Evolutionary conservation across 2,329 filamentous ascomycete genomes (phyloP).

Genomic region (Purpureocillium takamizusanense): DNA sequence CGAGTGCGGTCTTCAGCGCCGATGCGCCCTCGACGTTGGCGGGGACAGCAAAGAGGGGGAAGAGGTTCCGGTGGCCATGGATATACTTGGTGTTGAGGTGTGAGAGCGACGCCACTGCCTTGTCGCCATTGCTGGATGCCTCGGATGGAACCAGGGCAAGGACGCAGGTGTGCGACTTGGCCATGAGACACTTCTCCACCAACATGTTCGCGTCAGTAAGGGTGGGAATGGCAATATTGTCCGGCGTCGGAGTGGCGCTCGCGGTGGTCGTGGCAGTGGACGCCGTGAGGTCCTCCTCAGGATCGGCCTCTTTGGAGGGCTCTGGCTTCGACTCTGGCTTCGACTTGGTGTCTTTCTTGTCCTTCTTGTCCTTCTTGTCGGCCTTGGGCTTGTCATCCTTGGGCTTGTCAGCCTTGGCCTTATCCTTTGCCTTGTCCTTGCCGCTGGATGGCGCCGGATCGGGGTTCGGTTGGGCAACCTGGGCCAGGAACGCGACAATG

Average conservation of each 20-base stretch:
- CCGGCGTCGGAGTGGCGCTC: constrained; percentile 10
- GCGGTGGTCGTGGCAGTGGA: constrained; percentile 18
- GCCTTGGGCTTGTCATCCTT: constrained; percentile 26
- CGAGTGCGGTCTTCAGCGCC: constrained; percentile 43
- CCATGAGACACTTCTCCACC: constrained; percentile 60
- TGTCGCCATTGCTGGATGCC: constrained; percentile 39
- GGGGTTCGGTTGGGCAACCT: constrained; percentile 70
- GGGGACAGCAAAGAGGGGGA: constrained; percentile 76
- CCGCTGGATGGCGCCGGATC: constrained; percentile 46
- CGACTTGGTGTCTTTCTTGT: constrained; percentile 8
- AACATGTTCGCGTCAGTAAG: constrained; percentile 57
- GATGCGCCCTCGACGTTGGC: constrained; percentile 27
- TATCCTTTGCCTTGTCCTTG: constrained; percentile 16
- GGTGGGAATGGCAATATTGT: constrained; percentile 54
- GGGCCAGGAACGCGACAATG: constrained; percentile 74
- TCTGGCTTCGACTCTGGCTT: no score
- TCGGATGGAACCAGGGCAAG: constrained; percentile 59
- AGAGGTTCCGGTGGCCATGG: constrained; percentile 56
- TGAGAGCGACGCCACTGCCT: constrained; percentile 55
- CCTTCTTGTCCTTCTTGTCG: constrained; percentile 26
- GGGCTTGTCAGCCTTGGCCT: constrained; percentile 18
- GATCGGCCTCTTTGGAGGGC: constrained; percentile 16
- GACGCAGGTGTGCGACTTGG: constrained; percentile 74
- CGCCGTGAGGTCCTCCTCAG: constrained; percentile 12
- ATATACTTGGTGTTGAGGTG: constrained; percentile 70